These are phyloP conservation scores for Syncephalastrum contaminatum DNA, from an alignment of 371 early-diverging fungal genomes.

Conservation along the genomic window DNA sequence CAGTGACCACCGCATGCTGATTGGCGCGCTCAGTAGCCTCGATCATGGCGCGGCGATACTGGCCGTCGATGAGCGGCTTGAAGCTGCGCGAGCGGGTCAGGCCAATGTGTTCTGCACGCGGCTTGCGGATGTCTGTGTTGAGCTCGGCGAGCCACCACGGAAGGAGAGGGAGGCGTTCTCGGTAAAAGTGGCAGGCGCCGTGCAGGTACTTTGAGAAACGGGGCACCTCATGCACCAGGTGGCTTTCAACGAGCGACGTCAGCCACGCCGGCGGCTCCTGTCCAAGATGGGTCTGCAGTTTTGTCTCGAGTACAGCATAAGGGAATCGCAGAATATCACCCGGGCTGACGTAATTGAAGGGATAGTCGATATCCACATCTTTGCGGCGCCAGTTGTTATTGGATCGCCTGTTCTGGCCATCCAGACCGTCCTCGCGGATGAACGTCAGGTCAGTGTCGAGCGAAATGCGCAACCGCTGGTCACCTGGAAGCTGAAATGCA, in stretches of 20 bases:
- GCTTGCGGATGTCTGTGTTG: conserved; percentile 49
- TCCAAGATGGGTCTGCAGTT: conserved; percentile 84
- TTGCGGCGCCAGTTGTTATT: conserved; percentile 85
- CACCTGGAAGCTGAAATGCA: conserved; percentile 95
- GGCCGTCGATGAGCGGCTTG: conserved; percentile 40
- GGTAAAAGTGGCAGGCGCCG: conserved; percentile 62
- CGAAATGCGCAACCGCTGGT: conserved; percentile 89
- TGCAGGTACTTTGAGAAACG: conserved; percentile 98
- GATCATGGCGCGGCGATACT: conserved; percentile 31
- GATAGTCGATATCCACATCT: conserved; percentile 84
- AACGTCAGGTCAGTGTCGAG: conserved; percentile 94
- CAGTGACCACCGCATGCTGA: conserved; percentile 19
- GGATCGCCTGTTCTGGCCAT: conserved; percentile 10
- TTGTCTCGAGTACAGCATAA: conserved; percentile 30
- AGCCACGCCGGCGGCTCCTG: conserved; percentile 94
- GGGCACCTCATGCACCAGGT: conserved; percentile 94
- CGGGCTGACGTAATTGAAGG: conserved; percentile 84
- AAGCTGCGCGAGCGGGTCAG: conserved; percentile 28
- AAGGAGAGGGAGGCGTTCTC: conserved; percentile 19
- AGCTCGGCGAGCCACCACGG: conserved; percentile 46
- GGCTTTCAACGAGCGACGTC: conserved; percentile 76
- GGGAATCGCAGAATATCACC: conserved; percentile 30
- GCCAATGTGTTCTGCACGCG: conserved; percentile 25
- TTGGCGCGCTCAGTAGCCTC: conserved; percentile 27
- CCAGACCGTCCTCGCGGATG: conserved; percentile 76